Conservation (phyloP, 306 rosid species). For the Fragaria ananassa region DNA sequence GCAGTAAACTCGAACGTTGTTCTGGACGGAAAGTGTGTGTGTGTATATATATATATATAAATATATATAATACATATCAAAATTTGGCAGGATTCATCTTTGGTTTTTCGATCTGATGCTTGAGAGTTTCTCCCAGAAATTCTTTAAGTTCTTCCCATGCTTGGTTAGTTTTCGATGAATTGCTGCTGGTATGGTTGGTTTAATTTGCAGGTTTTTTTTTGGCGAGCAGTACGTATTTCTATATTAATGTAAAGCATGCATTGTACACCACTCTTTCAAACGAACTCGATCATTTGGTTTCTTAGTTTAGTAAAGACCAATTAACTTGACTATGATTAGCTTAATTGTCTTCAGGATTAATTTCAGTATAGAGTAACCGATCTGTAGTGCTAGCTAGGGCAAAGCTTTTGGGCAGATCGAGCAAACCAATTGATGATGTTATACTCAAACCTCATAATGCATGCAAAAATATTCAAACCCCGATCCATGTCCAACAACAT, state of each 20-base stretch:
- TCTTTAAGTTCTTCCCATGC: neutral
- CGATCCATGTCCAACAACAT: neutral
- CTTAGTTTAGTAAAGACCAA: neutral
- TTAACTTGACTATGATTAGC: neutral
- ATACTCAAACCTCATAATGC: neutral
- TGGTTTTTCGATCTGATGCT: neutral
- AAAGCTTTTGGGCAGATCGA: neutral
- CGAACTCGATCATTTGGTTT: neutral
- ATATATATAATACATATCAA: neutral
- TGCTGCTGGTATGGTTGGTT: neutral
- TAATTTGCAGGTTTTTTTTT: neutral
- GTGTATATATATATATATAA: too few relatives aligned
- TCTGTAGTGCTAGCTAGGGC: neutral
- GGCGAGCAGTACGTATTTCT: too few relatives aligned
- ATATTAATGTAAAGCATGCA: neutral
- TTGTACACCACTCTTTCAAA: neutral
- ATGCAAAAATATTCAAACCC: neutral
- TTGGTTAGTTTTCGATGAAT: neutral
- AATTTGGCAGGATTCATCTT: neutral
- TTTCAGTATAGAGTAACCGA: neutral
- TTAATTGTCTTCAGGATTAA: neutral
- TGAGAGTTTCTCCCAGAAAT: neutral
- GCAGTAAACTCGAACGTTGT: neutral
- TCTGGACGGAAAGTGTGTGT: neutral
- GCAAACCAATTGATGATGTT: neutral